Conservation (phyloP, 257 asterid genomes). For the Forsythia viridissima region DNA sequence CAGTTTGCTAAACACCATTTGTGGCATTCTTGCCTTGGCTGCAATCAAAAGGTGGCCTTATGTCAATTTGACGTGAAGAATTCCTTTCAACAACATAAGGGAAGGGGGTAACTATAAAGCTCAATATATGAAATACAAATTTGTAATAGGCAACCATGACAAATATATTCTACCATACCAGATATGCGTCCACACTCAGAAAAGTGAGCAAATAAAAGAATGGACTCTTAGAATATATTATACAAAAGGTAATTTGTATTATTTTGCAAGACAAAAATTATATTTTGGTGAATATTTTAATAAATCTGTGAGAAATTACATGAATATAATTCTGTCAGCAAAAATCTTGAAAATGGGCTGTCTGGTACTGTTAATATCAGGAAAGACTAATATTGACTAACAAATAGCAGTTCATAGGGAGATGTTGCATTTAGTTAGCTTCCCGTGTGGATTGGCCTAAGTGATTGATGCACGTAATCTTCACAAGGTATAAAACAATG, state of each 20-base stretch:
- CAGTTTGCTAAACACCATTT: too few species aligned
- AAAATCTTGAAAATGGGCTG: too few species aligned
- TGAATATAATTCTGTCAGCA: not conserved
- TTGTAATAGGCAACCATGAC: not conserved
- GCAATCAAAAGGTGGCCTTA: too few species aligned
- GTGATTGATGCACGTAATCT: not conserved
- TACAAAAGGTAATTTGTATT: not conserved
- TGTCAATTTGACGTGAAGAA: too few species aligned
- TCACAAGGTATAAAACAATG: not conserved
- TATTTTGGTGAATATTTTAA: not conserved
- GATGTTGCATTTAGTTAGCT: not conserved
- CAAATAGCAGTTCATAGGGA: not conserved
- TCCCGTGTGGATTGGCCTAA: too few species aligned
- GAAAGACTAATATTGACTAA: not conserved
- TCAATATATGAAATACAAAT: not conserved
- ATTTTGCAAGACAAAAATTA: too few species aligned
- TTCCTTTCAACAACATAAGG: too few species aligned
- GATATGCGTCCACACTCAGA: not conserved
- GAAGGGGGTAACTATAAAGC: too few species aligned
- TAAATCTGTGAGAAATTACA: too few species aligned
- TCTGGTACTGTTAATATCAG: not conserved
- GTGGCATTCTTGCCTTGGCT: too few species aligned
- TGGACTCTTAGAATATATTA: not conserved
- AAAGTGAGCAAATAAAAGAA: not conserved
- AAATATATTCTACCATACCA: too few species aligned